Conservation (phyloP, 1,139 yeast species). For the Taphrina wiesneri region DNA sequence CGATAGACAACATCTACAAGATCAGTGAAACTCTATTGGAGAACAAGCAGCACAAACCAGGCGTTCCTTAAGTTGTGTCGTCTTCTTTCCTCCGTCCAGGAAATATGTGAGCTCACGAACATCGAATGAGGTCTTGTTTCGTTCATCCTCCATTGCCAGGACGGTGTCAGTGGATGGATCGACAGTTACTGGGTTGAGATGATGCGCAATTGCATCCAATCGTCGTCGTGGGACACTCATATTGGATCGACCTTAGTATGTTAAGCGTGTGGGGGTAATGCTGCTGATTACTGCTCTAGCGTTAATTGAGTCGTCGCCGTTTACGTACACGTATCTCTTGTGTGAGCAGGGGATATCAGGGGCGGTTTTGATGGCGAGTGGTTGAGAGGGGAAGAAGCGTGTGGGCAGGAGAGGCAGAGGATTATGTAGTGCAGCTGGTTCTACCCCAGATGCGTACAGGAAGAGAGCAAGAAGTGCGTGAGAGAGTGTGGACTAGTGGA, state of each 20-base stretch:
- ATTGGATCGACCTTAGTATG: neutral
- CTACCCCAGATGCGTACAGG: neutral
- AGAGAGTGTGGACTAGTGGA: neutral
- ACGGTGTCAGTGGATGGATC: slow-evolving; percentile 41
- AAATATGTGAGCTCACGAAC: slow-evolving; percentile 55
- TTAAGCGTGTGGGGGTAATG: neutral
- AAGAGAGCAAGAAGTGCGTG: too few species aligned
- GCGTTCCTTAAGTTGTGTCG: slow-evolving; percentile 52
- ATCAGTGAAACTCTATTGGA: neutral
- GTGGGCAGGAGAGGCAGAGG: neutral
- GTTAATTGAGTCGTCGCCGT: too few species aligned
- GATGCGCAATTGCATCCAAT: slow-evolving; percentile 33
- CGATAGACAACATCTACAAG: slow-evolving; percentile 49
- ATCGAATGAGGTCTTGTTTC: slow-evolving; percentile 53
- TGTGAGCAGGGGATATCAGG: neutral
- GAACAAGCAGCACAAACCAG: slow-evolving; percentile 40
- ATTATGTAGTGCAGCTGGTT: neutral
- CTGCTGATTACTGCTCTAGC: neutral
- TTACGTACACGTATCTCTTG: neutral
- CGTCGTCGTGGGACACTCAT: slow-evolving; percentile 30
- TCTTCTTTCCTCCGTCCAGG: slow-evolving; percentile 57
- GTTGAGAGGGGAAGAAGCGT: neutral
- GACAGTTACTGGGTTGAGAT: slow-evolving; percentile 20
- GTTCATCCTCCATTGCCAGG: slow-evolving; percentile 52
- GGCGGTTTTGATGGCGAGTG: neutral